These are phyloP conservation scores for Colletotrichum salicis DNA, from an alignment of 2,329 filamentous ascomycete species.

Conservation along the genomic window DNA sequence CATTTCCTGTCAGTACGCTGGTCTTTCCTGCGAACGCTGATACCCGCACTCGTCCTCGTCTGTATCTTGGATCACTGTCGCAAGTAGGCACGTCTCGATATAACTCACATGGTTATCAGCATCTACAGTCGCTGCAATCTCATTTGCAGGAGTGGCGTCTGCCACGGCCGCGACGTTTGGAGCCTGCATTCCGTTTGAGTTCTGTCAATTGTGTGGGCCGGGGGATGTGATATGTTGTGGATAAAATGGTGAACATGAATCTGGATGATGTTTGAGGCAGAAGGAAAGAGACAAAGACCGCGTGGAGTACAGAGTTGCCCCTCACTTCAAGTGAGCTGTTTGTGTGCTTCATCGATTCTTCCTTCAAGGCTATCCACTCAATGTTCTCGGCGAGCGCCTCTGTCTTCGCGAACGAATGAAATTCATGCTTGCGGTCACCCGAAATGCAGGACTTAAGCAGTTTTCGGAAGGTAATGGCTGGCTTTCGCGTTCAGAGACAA, in stretches of 20 bases:
- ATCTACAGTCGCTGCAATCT: neutral
- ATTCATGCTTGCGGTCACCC: neutral
- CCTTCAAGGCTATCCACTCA: neutral
- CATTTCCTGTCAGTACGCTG: neutral
- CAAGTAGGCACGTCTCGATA: too few species aligned
- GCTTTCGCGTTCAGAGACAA: neutral
- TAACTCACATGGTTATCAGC: neutral
- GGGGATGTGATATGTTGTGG: neutral
- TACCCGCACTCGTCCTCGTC: too few species aligned
- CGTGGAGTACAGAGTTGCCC: neutral
- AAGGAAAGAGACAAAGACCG: neutral
- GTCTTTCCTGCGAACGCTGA: neutral
- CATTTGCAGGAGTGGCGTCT: neutral
- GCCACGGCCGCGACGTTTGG: neutral
- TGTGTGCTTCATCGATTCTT: neutral
- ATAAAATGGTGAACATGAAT: neutral
- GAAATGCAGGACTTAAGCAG: neutral
- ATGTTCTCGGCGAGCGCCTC: neutral
- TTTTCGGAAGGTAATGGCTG: neutral
- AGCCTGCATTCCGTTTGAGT: neutral
- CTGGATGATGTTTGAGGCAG: neutral
- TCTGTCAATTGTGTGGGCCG: neutral
- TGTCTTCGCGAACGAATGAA: neutral
- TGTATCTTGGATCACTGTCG: neutral
- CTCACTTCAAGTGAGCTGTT: neutral